phyloP scores from a whole-genome alignment of 2,329 filamentous ascomycete genomes.

The Talaromyces sp. region DNA sequence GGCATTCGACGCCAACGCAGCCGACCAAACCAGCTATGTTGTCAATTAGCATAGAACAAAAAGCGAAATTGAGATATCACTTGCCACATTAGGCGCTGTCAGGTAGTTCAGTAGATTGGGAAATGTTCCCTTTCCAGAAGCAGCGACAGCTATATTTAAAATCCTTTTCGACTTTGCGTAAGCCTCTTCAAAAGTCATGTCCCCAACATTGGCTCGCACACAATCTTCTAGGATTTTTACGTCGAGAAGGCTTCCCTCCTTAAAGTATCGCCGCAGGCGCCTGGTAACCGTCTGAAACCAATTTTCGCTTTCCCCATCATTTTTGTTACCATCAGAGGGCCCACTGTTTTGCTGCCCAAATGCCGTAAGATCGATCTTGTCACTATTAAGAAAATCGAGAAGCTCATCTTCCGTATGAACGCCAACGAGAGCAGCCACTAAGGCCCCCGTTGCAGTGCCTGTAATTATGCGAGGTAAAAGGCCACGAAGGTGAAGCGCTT shows the following conservation, averaged over 20 bases:
- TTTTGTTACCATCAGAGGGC: neutral
- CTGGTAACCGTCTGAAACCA: slow-evolving; percentile 57
- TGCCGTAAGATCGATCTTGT: slow-evolving; percentile 74
- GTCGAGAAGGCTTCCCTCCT: slow-evolving; percentile 78
- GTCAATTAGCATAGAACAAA: neutral
- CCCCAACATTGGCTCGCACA: slow-evolving; percentile 76
- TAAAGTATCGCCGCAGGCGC: slow-evolving; percentile 62
- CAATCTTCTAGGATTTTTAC: slow-evolving; percentile 75
- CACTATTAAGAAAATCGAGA: slow-evolving; percentile 67
- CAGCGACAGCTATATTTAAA: slow-evolving; percentile 85
- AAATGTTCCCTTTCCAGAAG: slow-evolving; percentile 65
- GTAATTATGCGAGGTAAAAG: slow-evolving; percentile 85
- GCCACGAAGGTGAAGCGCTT: slow-evolving; percentile 73
- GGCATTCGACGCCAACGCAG: slow-evolving; percentile 36
- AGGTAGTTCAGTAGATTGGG: slow-evolving; percentile 87
- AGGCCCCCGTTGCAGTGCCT: slow-evolving; percentile 80
- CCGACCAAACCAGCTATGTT: slow-evolving; percentile 54
- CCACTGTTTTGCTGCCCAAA: slow-evolving; percentile 49
- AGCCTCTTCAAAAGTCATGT: slow-evolving; percentile 89
- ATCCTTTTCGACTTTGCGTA: slow-evolving; percentile 79
- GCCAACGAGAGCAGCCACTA: slow-evolving; percentile 82
- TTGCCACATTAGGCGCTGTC: slow-evolving; percentile 84
- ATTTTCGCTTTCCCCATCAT: slow-evolving; percentile 10
- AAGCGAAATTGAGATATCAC: slow-evolving; percentile 30
- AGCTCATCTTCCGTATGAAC: slow-evolving; percentile 84